Conservation (phyloP, 768 basidiomycete species). For the Panaeolus papilionaceus region DNA sequence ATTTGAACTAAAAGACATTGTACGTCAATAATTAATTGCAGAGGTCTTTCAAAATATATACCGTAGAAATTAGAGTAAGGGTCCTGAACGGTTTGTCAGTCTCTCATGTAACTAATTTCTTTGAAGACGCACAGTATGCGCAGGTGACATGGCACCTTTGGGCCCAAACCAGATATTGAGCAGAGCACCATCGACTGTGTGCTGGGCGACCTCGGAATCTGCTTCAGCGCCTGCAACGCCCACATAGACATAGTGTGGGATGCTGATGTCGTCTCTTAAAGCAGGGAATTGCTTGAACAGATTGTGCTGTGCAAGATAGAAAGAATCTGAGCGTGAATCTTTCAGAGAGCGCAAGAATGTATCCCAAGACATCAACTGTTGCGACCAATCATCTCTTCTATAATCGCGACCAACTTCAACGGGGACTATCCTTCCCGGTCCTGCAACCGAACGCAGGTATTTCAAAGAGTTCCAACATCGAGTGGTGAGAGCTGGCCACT, state of each 20-base stretch:
- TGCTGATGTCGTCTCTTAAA: slow-evolving; percentile 71
- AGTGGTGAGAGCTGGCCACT: slow-evolving; percentile 82
- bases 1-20: slow-evolving; percentile 69
- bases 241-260: slow-evolving; percentile 93
- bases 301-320: slow-evolving; percentile 93
- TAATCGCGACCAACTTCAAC: slow-evolving; percentile 92
- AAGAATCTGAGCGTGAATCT: slow-evolving; percentile 38
- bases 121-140: slow-evolving; percentile 70
- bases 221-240: slow-evolving; percentile 51
- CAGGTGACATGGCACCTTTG: slow-evolving; percentile 79
- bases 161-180: slow-evolving; percentile 89
- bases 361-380: slow-evolving; percentile 79
- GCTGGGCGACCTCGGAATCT: slow-evolving; percentile 66
- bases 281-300: slow-evolving; percentile 85
- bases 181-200: slow-evolving; percentile 67
- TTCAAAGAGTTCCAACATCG: slow-evolving; percentile 72
- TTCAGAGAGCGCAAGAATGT: slow-evolving; percentile 63
- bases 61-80: slow-evolving; percentile 94
- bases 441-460: slow-evolving; percentile 76
- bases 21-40: slow-evolving; percentile 22
- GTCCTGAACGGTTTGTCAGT: slow-evolving; percentile 59
- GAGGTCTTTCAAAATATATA: slow-evolving; percentile 34
- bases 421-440: slow-evolving; percentile 85
- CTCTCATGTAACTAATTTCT: slow-evolving; percentile 17
- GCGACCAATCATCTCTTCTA: slow-evolving; percentile 80